phyloP scores from a whole-genome alignment of 2,329 filamentous ascomycete species.

The Penicillium capsulatum region DNA sequence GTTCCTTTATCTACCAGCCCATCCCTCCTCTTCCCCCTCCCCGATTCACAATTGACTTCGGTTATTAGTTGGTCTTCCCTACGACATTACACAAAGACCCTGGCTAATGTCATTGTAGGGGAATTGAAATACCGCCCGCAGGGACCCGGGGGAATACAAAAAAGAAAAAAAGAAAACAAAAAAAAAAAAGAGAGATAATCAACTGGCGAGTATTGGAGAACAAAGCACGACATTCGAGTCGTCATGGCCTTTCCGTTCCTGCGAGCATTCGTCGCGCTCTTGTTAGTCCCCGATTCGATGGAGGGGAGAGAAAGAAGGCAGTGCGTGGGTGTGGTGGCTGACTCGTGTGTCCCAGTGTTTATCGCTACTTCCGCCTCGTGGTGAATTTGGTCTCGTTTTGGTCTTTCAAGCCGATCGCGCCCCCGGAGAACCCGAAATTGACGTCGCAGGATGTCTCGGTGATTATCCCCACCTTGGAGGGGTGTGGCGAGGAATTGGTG shows the following conservation, averaged over 20 bases:
- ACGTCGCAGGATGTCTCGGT: constrained; percentile 84
- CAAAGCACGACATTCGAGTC: constrained; percentile 1
- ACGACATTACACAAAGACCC: neutral
- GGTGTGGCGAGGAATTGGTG: constrained; percentile 75
- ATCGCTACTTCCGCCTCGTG: constrained; percentile 80
- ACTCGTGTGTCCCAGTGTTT: constrained; percentile 51
- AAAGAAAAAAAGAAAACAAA: neutral
- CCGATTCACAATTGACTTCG: constrained; percentile 9
- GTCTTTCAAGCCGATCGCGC: constrained; percentile 78
- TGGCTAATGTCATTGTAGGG: neutral
- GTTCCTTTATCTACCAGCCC: constrained; percentile 13
- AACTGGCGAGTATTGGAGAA: neutral
- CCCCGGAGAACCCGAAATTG: constrained; percentile 74
- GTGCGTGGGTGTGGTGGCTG: constrained; percentile 2
- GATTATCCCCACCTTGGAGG: constrained; percentile 88
- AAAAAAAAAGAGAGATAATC: neutral
- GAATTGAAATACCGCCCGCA: constrained; percentile 1
- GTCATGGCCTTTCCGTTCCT: constrained; percentile 39
- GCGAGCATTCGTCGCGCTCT: constrained; percentile 40
- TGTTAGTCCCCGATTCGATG: constrained; percentile 24
- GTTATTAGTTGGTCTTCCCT: neutral
- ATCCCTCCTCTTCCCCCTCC: neutral
- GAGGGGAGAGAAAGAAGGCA: too few species aligned
- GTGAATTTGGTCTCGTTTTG: constrained; percentile 84
- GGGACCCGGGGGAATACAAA: neutral